Evolutionary conservation across 805 yeast species (phyloP).

Genomic region (Torulaspora microellipsoides): DNA sequence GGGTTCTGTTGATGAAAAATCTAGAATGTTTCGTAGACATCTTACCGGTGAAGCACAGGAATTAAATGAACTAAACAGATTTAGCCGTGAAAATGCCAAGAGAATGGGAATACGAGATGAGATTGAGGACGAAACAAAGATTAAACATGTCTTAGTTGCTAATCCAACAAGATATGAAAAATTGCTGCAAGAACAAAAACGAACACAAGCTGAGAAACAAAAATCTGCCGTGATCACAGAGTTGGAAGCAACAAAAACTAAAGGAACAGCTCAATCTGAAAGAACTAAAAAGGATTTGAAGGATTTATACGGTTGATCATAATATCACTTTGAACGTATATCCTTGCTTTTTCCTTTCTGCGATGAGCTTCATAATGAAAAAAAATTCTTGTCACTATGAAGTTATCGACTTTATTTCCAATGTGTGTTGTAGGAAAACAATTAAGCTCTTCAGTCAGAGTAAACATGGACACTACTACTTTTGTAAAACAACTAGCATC

Average conservation of each 20-base stretch:
- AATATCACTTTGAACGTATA: constrained; percentile 3
- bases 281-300: constrained; percentile 16
- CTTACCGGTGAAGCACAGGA: constrained; percentile 54
- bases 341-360: not conserved
- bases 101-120: constrained; percentile 29
- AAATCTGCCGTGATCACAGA: not conserved
- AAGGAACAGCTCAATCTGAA: constrained; percentile 23
- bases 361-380: constrained; percentile 4
- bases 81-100: constrained; percentile 45
- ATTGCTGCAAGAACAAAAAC: constrained; percentile 15
- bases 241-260: constrained; percentile 16
- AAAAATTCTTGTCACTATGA: not conserved
- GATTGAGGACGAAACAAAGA: constrained; percentile 23
- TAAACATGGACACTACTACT: constrained; percentile 37
- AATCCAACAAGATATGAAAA: constrained; percentile 35
- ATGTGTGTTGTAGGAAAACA: no score
- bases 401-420: no score
- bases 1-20: constrained; percentile 37
- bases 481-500: constrained; percentile 83
- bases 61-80: constrained; percentile 44
- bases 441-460: not conserved
- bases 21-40: constrained; percentile 49
- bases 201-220: constrained; percentile 1
- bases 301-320: constrained; percentile 23
- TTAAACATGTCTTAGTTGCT: constrained; percentile 32